Evolutionary conservation across 2,329 filamentous ascomycete species (phyloP).

Genomic region (Cladosporium sp.): DNA sequence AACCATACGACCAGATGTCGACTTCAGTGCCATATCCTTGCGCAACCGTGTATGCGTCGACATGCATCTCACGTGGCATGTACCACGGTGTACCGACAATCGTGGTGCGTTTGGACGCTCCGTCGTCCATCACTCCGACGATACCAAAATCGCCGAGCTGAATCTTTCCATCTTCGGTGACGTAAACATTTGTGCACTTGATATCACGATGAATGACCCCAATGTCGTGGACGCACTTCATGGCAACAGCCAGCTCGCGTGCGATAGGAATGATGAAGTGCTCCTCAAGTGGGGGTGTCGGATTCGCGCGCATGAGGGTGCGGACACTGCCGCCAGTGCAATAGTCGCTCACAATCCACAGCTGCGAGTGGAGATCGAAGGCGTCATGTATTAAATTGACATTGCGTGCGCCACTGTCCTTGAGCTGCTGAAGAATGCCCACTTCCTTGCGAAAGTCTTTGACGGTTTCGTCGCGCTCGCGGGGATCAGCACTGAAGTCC

Average conservation of each 20-base stretch:
- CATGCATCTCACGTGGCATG: conserved; percentile 72
- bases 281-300: conserved; percentile 47
- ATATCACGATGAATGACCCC: conserved; percentile 63
- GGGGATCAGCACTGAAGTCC: conserved; percentile 51
- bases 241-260: conserved; percentile 57
- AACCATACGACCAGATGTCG: conserved; percentile 83
- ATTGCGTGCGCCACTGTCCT: conserved; percentile 70
- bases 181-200: conserved; percentile 71
- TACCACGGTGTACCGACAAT: conserved; percentile 80
- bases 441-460: conserved; percentile 58
- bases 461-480: conserved; percentile 62
- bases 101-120: conserved; percentile 68
- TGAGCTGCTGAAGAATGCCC: conserved; percentile 65
- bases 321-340: conserved; percentile 78
- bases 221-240: conserved; percentile 61
- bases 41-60: conserved; percentile 29
- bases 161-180: conserved; percentile 70
- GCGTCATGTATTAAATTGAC: conserved; percentile 80
- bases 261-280: conserved; percentile 62
- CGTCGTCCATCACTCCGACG: conserved; percentile 70
- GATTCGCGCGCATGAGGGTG: conserved; percentile 53
- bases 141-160: conserved; percentile 85
- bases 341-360: conserved; percentile 88
- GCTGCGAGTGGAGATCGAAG: conserved; percentile 69
- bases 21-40: conserved; percentile 46